Base-by-base conservation (phyloP, 2,329 filamentous ascomycete genomes). In the Chrysoporthe austroafricana region DNA sequence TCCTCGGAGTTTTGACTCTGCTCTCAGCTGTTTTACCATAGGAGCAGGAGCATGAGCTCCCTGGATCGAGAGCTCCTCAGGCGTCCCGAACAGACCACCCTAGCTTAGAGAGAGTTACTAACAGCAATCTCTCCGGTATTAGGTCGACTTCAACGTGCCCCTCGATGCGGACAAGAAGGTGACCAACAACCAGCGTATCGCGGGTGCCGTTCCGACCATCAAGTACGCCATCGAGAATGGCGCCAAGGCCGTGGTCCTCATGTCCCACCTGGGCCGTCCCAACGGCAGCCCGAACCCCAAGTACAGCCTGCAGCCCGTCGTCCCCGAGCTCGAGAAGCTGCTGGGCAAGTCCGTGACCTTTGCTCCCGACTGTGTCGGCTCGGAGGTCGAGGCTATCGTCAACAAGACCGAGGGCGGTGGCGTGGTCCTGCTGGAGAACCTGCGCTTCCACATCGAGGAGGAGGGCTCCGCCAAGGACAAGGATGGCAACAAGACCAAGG, bases 61-160 rank as follows among this genome's bases (percentile, higher is more conserved):
- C 14, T 34, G 21, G 26, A 13, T 32, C 11, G 21, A 7, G 50
- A 54, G 50, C 54, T 57, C n/a, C 39, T 18, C 16, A 11, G 34
- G 32, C 16, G 7, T 2, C 8, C 34, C 16, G 18, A 54, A 34
- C 11, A n/a, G 50, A 26, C 18, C 6, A 44, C 32, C 6, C 14
- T 36, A 13, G 8, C 56, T 54, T 54, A 69, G 42, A 64, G 5
- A 58, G 44, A 54, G 36, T 54, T 58, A 48, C 76, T 75, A 72
- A 76, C 67, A 64, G 34, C 60, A 7, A 13, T 16, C 2, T 18
- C 36, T 13, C 62, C 21, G 54, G 13, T 44, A 64, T 63, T 76
- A 97, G 94, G 95, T 99, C 81, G 96, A 99, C 88, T 99, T 99
- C 90, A 99, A 99, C 83, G 96, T 99, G 67, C 96, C 96, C 72